A percentile compares a stretch with the other conserved stretches of the same genome.
These are phyloP conservation scores for Alternaria alternata DNA, from an alignment of 2,329 filamentous ascomycete genomes.

Conservation along the genomic window DNA sequence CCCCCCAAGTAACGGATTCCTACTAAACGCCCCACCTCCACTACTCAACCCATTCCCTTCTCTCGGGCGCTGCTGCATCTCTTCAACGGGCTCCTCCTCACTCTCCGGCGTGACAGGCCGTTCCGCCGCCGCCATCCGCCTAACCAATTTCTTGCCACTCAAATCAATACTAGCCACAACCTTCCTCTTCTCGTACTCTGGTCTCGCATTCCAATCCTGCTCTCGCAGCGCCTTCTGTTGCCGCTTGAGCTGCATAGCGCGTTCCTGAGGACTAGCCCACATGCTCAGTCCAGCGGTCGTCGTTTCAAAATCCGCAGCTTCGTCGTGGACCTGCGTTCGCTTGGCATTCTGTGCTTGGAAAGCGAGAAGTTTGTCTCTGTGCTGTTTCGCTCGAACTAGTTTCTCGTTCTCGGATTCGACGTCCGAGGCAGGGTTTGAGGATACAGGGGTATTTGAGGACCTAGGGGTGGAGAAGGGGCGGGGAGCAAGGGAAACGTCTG, in stretches of 20 bases:
- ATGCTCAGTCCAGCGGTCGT: conserved; percentile 70
- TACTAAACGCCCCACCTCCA: conserved; percentile 68
- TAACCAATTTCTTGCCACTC: conserved; percentile 77
- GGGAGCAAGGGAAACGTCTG: conserved; percentile 70
- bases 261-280: conserved; percentile 85
- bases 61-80: conserved; percentile 32
- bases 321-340: conserved; percentile 84
- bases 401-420: conserved; percentile 63
- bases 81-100: conserved; percentile 57
- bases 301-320: conserved; percentile 78
- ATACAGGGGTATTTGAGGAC: conserved; percentile 44
- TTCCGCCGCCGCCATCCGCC: conserved; percentile 69
- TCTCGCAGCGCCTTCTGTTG: conserved; percentile 86
- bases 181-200: conserved; percentile 87
- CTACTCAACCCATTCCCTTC: conserved; percentile 36
- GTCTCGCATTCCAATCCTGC: conserved; percentile 83
- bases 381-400: conserved; percentile 74
- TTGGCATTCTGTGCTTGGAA: conserved; percentile 88
- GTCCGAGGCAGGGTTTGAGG: conserved; percentile 48
- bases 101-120: conserved; percentile 62
- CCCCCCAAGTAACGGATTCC: conserved; percentile 71
- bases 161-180: conserved; percentile 88
- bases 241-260: conserved; percentile 81
- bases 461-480: conserved; percentile 63
- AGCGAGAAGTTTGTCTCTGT: conserved; percentile 79